Evolutionary conservation across 805 yeast species (phyloP).

Genomic region (Cephaloascus fragrans): DNA sequence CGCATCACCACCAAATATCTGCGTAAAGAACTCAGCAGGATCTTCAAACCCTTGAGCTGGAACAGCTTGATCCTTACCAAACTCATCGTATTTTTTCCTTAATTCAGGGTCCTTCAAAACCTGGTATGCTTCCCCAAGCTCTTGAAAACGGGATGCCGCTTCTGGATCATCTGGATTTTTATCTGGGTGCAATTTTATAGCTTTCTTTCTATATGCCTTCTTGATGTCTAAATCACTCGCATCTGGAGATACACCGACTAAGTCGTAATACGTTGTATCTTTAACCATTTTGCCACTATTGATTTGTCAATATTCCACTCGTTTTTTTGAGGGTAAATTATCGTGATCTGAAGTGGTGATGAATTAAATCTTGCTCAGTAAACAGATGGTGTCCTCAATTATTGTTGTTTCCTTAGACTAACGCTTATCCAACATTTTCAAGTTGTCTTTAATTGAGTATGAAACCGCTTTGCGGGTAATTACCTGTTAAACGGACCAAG

Average conservation of each 20-base stretch:
- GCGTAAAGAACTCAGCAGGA: constrained; percentile 60
- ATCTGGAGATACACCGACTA: constrained; percentile 53
- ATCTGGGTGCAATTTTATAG: constrained; percentile 89
- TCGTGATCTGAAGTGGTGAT: too few relatives aligned
- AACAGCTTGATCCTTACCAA: constrained; percentile 63
- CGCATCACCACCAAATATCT: constrained; percentile 85
- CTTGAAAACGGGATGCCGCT: constrained; percentile 34
- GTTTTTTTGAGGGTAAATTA: too few relatives aligned
- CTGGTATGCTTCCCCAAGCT: constrained; percentile 66
- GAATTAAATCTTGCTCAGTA: too few relatives aligned
- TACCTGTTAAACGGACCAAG: too few relatives aligned
- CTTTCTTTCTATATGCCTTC: constrained; percentile 86
- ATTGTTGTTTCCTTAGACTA: too few relatives aligned
- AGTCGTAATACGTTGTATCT: constrained; percentile 82
- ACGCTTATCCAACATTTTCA: too few relatives aligned
- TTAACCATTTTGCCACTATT: constrained; percentile 66
- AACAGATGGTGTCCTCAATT: too few relatives aligned
- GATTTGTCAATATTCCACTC: too few relatives aligned
- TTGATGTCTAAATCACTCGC: constrained; percentile 82
- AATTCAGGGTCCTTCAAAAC: constrained; percentile 58
- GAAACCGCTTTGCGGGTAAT: too few relatives aligned
- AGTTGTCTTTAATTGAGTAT: too few relatives aligned
- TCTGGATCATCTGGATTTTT: constrained; percentile 65
- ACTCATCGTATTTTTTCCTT: constrained; percentile 62
- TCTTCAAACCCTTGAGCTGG: constrained; percentile 69